A percentile compares a stretch with the other conserved stretches of the same genome.
Evolutionary conservation across 345 rosid species (phyloP).

Genomic region (Pseudoturritis turrita): DNA sequence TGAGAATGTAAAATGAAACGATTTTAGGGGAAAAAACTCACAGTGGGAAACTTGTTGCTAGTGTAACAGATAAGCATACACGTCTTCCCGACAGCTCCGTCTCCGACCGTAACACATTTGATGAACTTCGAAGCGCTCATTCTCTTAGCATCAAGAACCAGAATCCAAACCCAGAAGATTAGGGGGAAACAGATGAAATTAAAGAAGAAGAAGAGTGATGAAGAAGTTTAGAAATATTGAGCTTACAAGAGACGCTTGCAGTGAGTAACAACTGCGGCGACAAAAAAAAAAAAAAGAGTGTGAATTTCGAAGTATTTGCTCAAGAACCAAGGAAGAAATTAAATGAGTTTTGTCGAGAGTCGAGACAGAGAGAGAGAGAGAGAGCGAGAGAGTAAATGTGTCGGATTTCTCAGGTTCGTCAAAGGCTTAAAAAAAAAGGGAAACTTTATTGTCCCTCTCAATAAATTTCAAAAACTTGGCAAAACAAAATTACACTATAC

Average conservation of each 20-base stretch:
- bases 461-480: slow-evolving; percentile 41
- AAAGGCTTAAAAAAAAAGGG: slow-evolving; percentile 22
- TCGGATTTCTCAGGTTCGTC: slow-evolving; percentile 21
- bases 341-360: slow-evolving; percentile 10
- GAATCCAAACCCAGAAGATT: not conserved
- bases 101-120: slow-evolving; percentile 98
- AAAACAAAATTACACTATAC: not conserved
- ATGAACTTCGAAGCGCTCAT: slow-evolving; percentile 98
- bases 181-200: not conserved
- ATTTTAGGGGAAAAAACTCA: slow-evolving; percentile 31
- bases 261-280: slow-evolving; percentile 3
- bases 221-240: slow-evolving; percentile 5
- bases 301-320: slow-evolving; percentile 15
- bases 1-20: not conserved
- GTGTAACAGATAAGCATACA: slow-evolving; percentile 99
- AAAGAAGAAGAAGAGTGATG: slow-evolving; percentile 16
- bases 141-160: slow-evolving; percentile 19
- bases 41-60: slow-evolving; percentile 98
- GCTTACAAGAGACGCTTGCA: slow-evolving; percentile 25
- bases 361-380: slow-evolving; percentile 18
- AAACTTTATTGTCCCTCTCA: slow-evolving; percentile 51
- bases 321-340: slow-evolving; percentile 1
- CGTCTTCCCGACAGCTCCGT: slow-evolving; percentile 99
- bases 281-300: not conserved
- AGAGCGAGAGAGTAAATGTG: slow-evolving; percentile 14